Evolutionary conservation across 768 basidiomycete genomes (phyloP), one percentile per base, ranked within the genome.

Genomic region (Hygrocybe coccinea): DNA sequence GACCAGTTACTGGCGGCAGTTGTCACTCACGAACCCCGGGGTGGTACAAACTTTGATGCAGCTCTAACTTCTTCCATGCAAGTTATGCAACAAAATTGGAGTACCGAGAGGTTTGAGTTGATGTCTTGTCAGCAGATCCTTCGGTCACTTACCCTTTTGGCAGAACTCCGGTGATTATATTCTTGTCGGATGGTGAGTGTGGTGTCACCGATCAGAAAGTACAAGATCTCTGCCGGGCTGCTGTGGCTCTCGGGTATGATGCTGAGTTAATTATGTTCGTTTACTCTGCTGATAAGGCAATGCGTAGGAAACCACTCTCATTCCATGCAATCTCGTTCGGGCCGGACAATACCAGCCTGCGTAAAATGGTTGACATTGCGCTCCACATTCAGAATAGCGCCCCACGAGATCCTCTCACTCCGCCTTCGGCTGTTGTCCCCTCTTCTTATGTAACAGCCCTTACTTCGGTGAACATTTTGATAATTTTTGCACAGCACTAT

Each of bases 271-370:
- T 44, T 19, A 11, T 8, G 56, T 15, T 45, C 15, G 1, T 36
- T 25, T 7, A 4, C 34, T 39, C 36, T 8, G 47, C 44, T 10
- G 5, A 3, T 70, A 44, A 21, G 3, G 2, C 35, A 79, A 81
- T 0, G 11, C 21, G 36, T 34, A 84, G 83, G 11, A 79, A 80
- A 67, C 67, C 81, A 0, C 67, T 82, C 0, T 81, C 82, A 0
- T 79, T 85, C 60, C 83, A 85, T 44, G 64, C 82, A 0, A 78
- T 85, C n/a, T 75, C 79, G 0, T 85, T 85, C 38, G 84, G 81
- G 3, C 67, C 67, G 1, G 59, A 67, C 6, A 61, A 58, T 43
- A 38, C 7, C 5, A 57, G 60, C 45, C 66, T 85, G 22, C 71
- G 71, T 22, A 69, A 74, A 14, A 85, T 85, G 84, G 72, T 74